Evolutionary conservation across 169 alveolate genomes (phyloP), one percentile per base, ranked within the genome.

Genomic region (Plasmodium adleri): DNA sequence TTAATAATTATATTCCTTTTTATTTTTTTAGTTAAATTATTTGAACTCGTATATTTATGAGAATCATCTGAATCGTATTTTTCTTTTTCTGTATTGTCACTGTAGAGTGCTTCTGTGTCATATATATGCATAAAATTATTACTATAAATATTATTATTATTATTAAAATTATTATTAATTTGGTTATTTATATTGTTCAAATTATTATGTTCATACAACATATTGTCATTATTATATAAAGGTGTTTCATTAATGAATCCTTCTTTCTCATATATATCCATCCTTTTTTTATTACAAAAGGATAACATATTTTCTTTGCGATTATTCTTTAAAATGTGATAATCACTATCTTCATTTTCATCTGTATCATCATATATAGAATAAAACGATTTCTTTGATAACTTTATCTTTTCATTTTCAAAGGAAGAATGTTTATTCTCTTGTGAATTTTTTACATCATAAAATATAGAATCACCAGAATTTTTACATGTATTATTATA

Each of bases 331-430:
- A 56, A 52, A 24, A 50, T 20, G 10, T 66, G 15, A 60, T 58
- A 68, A 60, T 80, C 90, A 70, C 74, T 80, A 45, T 68, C 73
- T 17, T 74, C 63, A 74, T 58, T 74, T 17, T 74, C 83, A 60
- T 80, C 80, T 1, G 90, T 80, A 47, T 80, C 52, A 32, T 80
- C 83, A 60, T 80, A 80, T 39, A 80, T 68, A 13, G 90, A 80
- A 68, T 64, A 78, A 15, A 78, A 78, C n/a, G 89, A 78, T 47
- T 50, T 78, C 15, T 56, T 63, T 22, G 89, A 78, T n/a, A 32
- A 78, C n/a, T 22, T 26, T 4, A n/a, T 50, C 13, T 80, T 52
- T 56, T 43, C 66, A 9, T 70, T 22, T 13, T 52, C 62, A 26
- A 28, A 39, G 17, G 54, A 47, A 32, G 50, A 22, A 13, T 52